phyloP scores from a whole-genome alignment of 1,284 basidiomycete genomes.

The Meira miltonrushii region DNA sequence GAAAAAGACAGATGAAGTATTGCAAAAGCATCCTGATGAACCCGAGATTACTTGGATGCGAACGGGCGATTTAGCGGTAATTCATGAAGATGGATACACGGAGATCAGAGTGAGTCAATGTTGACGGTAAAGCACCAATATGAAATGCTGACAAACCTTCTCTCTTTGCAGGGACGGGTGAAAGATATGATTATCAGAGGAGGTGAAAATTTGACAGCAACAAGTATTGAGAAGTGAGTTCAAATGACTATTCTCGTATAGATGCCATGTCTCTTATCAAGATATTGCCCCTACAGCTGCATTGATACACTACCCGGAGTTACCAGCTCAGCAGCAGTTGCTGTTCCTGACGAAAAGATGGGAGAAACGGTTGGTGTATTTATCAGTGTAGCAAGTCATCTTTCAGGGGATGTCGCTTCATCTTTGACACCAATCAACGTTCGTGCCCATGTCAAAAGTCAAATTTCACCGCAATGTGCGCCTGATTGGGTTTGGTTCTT shows the following conservation, averaged over 20 bases:
- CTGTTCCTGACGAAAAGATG: conserved; percentile 63
- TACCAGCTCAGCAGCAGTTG: conserved; percentile 67
- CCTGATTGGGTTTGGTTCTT: conserved; percentile 78
- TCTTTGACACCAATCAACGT: conserved; percentile 57
- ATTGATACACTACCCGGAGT: conserved; percentile 64
- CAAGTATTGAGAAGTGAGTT: conserved; percentile 69
- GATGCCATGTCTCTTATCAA: neutral
- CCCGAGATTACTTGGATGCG: conserved; percentile 68
- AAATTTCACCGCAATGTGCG: conserved; percentile 52
- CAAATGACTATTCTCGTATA: no score
- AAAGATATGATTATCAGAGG: conserved; percentile 82
- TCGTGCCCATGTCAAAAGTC: conserved; percentile 29
- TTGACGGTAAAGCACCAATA: no score
- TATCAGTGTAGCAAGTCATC: conserved; percentile 15
- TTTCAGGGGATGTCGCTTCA: neutral
- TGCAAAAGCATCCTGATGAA: conserved; percentile 57
- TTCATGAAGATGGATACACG: conserved; percentile 77
- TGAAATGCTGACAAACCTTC: no score
- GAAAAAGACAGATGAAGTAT: conserved; percentile 64
- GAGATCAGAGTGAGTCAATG: conserved; percentile 61
- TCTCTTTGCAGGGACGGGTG: conserved; percentile 53
- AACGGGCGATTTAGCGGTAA: conserved; percentile 74
- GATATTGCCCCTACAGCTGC: conserved; percentile 47
- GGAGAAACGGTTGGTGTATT: conserved; percentile 44
- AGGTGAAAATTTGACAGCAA: conserved; percentile 80